Conservation (phyloP, 2,329 filamentous ascomycete genomes). For the Calonectria honghensis region DNA sequence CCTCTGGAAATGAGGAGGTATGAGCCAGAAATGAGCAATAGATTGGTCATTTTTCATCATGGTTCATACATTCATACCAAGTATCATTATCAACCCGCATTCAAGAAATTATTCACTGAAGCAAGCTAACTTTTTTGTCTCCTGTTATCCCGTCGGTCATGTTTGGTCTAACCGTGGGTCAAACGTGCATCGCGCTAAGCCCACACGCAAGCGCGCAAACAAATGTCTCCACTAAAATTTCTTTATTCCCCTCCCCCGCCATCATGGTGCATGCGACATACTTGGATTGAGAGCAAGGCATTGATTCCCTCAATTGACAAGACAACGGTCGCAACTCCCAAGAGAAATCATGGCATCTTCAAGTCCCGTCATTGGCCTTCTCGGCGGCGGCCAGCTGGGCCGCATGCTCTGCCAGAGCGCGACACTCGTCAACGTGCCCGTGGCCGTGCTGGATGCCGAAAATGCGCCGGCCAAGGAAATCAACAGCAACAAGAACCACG, state of each 20-base stretch:
- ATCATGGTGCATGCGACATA: conserved; percentile 29
- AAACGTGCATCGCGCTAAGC: not conserved
- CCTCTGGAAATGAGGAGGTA: too few relatives aligned
- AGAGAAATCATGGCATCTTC: conserved; percentile 7
- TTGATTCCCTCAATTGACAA: conserved; percentile 9
- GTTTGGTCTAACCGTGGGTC: not conserved
- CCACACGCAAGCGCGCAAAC: not conserved
- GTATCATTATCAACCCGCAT: too few relatives aligned
- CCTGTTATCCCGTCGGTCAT: not conserved
- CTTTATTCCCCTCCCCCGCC: conserved; percentile 33
- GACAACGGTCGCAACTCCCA: not conserved
- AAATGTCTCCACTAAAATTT: conserved; percentile 32
- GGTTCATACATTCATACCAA: too few relatives aligned
- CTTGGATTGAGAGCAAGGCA: not conserved
- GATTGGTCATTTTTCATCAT: too few relatives aligned
- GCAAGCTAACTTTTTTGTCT: not conserved
- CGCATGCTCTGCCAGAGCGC: conserved; percentile 97
- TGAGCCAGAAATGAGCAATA: too few relatives aligned
- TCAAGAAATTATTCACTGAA: too few relatives aligned
- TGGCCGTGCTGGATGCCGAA: conserved; percentile 86
- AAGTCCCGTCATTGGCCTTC: conserved; percentile 66
- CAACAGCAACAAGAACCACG: conserved; percentile 82
- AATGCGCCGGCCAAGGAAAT: conserved; percentile 90
- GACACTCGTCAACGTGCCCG: conserved; percentile 81
- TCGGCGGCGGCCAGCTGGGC: conserved; percentile 85